phyloP scores from a whole-genome alignment of 2,329 filamentous ascomycete species.

The Trichoderma afroharzianum region DNA sequence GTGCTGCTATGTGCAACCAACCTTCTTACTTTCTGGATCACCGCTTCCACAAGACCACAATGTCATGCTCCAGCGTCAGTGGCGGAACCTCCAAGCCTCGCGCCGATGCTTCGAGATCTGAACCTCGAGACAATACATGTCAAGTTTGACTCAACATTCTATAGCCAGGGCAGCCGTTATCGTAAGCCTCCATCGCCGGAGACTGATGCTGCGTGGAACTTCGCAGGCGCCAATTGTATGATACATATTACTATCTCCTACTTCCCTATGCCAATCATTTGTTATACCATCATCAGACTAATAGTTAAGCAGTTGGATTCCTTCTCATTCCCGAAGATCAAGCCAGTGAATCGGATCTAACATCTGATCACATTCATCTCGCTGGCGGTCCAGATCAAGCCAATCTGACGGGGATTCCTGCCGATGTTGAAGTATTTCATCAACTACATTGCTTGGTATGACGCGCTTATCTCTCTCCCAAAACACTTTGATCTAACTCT shows the following conservation, averaged over 20 bases:
- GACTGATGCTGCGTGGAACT: background rate
- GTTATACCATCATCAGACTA: background rate
- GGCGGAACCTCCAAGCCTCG: background rate
- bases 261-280: background rate
- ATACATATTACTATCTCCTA: background rate
- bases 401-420: background rate
- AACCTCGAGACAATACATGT: background rate
- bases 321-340: background rate
- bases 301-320: background rate
- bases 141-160: background rate
- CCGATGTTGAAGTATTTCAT: background rate
- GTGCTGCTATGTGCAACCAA: background rate
- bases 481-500: background rate
- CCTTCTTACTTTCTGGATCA: background rate
- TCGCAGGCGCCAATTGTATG: background rate
- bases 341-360: background rate
- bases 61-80: background rate
- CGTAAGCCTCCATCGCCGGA: background rate
- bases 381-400: background rate
- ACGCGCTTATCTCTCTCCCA: background rate
- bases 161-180: background rate
- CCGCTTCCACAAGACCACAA: background rate
- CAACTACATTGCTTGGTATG: constrained; percentile 1
- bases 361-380: background rate
- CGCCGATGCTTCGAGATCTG: background rate